Evolutionary conservation across 768 basidiomycete genomes (phyloP), one percentile per base, ranked within the genome.

Genomic region (Termitomyces sp.): DNA sequence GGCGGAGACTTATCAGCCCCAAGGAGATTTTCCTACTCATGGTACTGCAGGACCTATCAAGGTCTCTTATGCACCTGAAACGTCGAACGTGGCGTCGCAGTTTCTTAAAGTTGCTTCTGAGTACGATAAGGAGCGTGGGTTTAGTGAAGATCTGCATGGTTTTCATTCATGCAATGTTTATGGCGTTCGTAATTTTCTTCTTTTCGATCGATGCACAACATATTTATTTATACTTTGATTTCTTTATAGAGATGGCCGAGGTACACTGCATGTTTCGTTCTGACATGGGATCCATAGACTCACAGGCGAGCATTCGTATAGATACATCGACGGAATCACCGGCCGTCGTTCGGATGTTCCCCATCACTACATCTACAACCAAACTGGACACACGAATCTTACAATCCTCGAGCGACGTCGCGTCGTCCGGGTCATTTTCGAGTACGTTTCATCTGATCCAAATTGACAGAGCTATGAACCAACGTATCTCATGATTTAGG

Each of bases 271-370:
- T 44, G 1, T 13, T 11, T 40, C 2, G 15, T 2, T 18, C 11
- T 16, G 7, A 24, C 33, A 18, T 7, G 9, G 20, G 5, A 40
- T 28, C 13, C 22, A 4, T 9, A 49, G 35, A 15, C 33, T 49
- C 2, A 33, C 15, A 18, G 9, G 6, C 0, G 18, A 32, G 1
- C 9, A 20, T 32, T 13, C 51, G 9, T 15, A 20, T 4, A 90
- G 87, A 66, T 89, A 84, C 66, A 75, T 89, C 18, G 75, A 84
- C 57, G 70, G 66, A 2, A 68, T 71, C 16, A 83, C 79, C 3
- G 87, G 88, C 32, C 75, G 64, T 46, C 81, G 88, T 22, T 86
- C 86, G 0, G 86, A 88, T 63, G 67, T 79, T 1, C 76, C 87
- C 5, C 81, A 84, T 62, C 66, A 76, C 64, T 84, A 79, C 51